These are phyloP conservation scores for Suillus luteus DNA, from an alignment of 768 basidiomycete species.

Conservation along the genomic window DNA sequence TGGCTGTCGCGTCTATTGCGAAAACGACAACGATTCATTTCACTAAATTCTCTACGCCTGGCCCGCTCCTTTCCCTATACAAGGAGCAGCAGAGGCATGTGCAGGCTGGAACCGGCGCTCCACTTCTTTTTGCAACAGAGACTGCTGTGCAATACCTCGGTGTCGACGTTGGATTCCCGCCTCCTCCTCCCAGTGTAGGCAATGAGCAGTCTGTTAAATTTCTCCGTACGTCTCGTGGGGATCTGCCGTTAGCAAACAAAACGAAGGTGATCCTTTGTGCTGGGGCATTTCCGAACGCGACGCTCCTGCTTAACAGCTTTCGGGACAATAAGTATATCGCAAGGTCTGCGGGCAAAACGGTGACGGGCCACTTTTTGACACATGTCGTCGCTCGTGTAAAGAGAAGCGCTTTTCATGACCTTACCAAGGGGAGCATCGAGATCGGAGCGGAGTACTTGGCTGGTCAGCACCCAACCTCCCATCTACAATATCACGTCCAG, in stretches of 20 bases:
- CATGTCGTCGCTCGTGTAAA: slow-evolving; percentile 16
- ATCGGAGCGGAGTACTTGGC: background rate
- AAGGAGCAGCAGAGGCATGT: slow-evolving; percentile 19
- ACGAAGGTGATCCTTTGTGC: slow-evolving; percentile 25
- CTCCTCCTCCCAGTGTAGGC: slow-evolving; percentile 8
- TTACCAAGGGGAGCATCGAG: background rate
- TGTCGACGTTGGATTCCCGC: slow-evolving; percentile 13
- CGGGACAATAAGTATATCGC: slow-evolving; percentile 8
- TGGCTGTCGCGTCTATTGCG: slow-evolving; percentile 21
- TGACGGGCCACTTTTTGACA: slow-evolving; percentile 22
- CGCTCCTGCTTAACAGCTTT: slow-evolving; percentile 22
- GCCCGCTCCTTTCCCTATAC: slow-evolving; percentile 18
- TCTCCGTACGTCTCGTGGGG: slow-evolving; percentile 21
- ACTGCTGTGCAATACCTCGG: slow-evolving; percentile 17
- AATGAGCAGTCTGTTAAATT: slow-evolving; percentile 8
- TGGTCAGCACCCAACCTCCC: background rate
- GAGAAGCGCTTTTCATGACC: background rate
- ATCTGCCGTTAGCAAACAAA: slow-evolving; percentile 16
- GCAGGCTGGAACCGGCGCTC: slow-evolving; percentile 14
- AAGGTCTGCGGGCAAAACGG: slow-evolving; percentile 18
- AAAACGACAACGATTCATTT: slow-evolving; percentile 16
- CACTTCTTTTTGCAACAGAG: slow-evolving; percentile 21
- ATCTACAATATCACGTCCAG: slow-evolving; percentile 10
- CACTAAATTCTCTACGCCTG: slow-evolving; percentile 23
- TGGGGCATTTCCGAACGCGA: slow-evolving; percentile 22